Evolutionary conservation across 768 basidiomycete species (phyloP), one percentile per base, ranked within the genome.

Genomic region (Lactarius evosmus): DNA sequence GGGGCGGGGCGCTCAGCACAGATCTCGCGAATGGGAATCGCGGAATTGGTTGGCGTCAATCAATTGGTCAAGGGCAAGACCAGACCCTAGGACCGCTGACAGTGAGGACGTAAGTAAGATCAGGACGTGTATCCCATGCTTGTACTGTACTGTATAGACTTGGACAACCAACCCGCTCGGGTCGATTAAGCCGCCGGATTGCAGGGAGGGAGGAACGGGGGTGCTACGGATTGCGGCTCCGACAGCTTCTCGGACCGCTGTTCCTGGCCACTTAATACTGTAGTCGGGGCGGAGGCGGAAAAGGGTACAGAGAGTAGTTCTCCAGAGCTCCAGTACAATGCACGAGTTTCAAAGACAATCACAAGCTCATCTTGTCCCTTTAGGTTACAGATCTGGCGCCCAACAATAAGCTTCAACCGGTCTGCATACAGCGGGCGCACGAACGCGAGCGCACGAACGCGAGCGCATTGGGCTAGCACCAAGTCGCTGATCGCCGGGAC

Each of bases 381-480:
- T 49, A 12, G 46, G n/a, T 49, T 25, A 49, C 11, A 16, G 22
- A 14, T 49, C 46, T 22, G 9, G 46, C 46, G 25, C 46, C 25
- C 22, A 19, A 22, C 22, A 19, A 22, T 22, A 7, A 41, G 7
- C 38, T 38, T 38, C 38, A 7, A 38, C n/a, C n/a, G 34, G 40
- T 40, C 40, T 19, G 40, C 4, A 6, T 33, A 36, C 25, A 19
- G 49, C 5, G 5, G 38, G 30, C 32, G 56, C 22, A 56, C 40
- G 40, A 46, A 53, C 27, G 22, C 9, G 27, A 53, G 33, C 62
- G 9, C 17, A 63, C 40, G 40, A 46, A 53, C 27, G 22, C 9
- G 27, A 53, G 33, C 62, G 9, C 17, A 63, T 63, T 22, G 44
- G 62, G 32, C n/a, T 63, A 58, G 62, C 2, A 52, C n/a, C 25